Base-by-base conservation (phyloP, 2,329 filamentous ascomycete species). In the Pezicula rhizophila region DNA sequence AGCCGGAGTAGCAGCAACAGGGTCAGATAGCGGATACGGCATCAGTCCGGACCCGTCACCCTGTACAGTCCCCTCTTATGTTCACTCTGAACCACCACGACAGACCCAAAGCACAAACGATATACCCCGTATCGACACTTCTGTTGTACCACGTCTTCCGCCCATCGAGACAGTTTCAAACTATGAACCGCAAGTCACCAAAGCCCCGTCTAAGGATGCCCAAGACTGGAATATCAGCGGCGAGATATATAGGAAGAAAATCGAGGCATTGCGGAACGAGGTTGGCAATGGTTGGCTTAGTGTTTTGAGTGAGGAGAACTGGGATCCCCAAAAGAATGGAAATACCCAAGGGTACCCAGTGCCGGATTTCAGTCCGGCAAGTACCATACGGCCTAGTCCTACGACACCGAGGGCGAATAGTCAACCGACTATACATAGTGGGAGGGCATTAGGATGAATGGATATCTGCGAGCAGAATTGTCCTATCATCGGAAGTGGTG, bases 251-350 rank as follows among this genome's bases (percentile, higher is more conserved):
- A 82, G 87, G 49, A 87, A 87, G 65, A 93, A 93, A 67, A 85
- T 97, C 47, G 90, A 96, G 66, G 83, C 87, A 3, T 71, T 96
- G 47, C 85, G 90, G 52, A 85, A 85, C 61, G 89, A 92, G 61
- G 84, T 96, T 56, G 91, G 91, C 28, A 89, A 84, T 59, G 87
- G 84, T 34, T 99, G 95, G 78, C 77, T 99, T 35, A 91, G 84
- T 54, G 89, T 87, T 12, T 73, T 97, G 45, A 86, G 87, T 52
- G 91, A 96, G 60, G 87, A 93, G 65, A 75, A 70, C 38, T 84
- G 80, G 79, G 75, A 81, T 53, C 38, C 56, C 14, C 61, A 62
- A 45, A 62, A 61, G 45, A 56, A 55, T 39, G 31, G 52, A 7
- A 55, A 59, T 28, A 14, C 37, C 12, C 53, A 57, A 49, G 48